These are phyloP conservation scores for Aspergillus sp. DNA, from an alignment of 2,329 filamentous ascomycete genomes.

Conservation along the genomic window DNA sequence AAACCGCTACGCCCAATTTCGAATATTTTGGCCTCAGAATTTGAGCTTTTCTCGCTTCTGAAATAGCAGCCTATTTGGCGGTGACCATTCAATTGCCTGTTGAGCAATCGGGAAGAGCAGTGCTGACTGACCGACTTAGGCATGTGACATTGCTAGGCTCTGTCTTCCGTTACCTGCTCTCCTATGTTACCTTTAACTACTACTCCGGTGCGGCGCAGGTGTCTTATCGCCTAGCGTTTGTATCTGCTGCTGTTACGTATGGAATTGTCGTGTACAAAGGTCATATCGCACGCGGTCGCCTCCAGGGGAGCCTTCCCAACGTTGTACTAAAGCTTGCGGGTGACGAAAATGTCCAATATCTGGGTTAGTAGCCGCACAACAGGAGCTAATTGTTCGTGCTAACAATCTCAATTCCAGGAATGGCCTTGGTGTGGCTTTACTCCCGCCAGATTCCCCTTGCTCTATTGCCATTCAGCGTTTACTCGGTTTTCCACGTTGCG, in stretches of 20 bases:
- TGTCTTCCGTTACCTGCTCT: slow-evolving; percentile 78
- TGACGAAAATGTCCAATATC: slow-evolving; percentile 98
- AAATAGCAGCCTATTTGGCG: neutral
- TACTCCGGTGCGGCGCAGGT: slow-evolving; percentile 74
- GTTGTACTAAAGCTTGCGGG: slow-evolving; percentile 67
- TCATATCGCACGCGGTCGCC: slow-evolving; percentile 79
- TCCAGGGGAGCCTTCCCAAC: slow-evolving; percentile 63
- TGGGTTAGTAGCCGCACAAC: slow-evolving; percentile 63
- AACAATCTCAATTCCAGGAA: slow-evolving; percentile 55
- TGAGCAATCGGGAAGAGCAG: neutral
- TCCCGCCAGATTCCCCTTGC: slow-evolving; percentile 86
- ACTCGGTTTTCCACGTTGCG: slow-evolving; percentile 97
- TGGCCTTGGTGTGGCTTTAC: slow-evolving; percentile 95
- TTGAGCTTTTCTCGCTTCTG: neutral
- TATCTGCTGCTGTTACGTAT: slow-evolving; percentile 88
- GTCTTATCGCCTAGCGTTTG: slow-evolving; percentile 86
- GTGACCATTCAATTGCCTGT: neutral
- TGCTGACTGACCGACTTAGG: slow-evolving; percentile 51
- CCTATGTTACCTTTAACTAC: slow-evolving; percentile 87
- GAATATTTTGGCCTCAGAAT: neutral
- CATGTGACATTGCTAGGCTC: slow-evolving; percentile 83
- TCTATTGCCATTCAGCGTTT: slow-evolving; percentile 90
- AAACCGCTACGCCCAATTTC: neutral
- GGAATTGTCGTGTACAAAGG: slow-evolving; percentile 99
- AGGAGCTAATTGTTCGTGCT: neutral